Base-by-base conservation (phyloP, 1,284 basidiomycete species). In the Melampsora larici-populina region DNA sequence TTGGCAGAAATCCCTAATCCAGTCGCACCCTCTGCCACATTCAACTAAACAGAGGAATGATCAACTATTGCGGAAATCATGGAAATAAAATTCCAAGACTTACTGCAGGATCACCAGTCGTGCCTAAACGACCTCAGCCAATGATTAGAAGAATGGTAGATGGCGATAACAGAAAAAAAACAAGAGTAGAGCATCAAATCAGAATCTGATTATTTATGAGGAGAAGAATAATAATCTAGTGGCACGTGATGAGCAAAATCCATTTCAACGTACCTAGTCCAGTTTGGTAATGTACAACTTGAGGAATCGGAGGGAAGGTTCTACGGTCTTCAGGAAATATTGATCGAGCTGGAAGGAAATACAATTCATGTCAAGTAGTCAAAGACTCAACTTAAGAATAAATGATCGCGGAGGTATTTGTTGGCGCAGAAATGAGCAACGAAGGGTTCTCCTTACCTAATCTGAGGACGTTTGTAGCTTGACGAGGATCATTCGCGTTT, bases 1-100 rank as follows among this genome's bases (percentile, higher is more conserved):
- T 75, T 79, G 26, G 79, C 72, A 51, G 79, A 78, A 64, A 81
- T 80, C 0, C 80, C 80, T 13, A 77, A 31, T 4, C 80, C 80
- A 5, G 78, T 63, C 11, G 78, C 70, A 8, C 79, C 78, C 70
- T 79, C 51, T 40, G 73, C 51, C 6, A 75, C 17, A 60, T 75
- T 51, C 55, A 58, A 58, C 55, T 58, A 29, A 29, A 29, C 40
- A 43, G 40, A 43, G 6, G 40, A 43, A 43, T 43, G 5, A 43
- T 43, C 40, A 43, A 43, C 13, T 43, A 43, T 43, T 43, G 36
- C 13, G 40, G 13, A 43, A 11, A 43, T 8, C 13, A 11, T 13
- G 3, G 55, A 58, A 13, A 58, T 24, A 58, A 58, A 21, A 21
- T 40, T 15, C 26, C 11, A 18, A 33, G 8, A 67, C 73, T 75